A percentile compares a stretch with the other conserved stretches of the same genome.
These are phyloP conservation scores for Fraxinus nigra DNA, from an alignment of 305 asterid species.

Conservation along the genomic window DNA sequence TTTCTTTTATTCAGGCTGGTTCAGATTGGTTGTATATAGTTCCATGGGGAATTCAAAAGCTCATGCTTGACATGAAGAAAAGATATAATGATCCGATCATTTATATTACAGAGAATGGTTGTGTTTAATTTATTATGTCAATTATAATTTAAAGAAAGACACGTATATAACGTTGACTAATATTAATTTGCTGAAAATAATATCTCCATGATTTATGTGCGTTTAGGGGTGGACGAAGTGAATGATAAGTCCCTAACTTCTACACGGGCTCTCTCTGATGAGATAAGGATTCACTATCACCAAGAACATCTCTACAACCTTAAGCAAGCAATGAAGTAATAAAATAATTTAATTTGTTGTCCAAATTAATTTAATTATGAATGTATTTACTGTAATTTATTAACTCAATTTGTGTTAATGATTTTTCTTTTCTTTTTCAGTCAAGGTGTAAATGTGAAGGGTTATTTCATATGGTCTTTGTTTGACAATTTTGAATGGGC, in stretches of 20 bases:
- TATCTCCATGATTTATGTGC: neutral
- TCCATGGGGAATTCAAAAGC: neutral
- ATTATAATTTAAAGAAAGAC: no score
- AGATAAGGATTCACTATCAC: neutral
- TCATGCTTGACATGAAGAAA: neutral
- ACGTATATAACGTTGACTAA: neutral
- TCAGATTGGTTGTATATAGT: neutral
- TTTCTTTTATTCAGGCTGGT: neutral
- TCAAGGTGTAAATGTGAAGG: constrained; percentile 30
- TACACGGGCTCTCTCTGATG: neutral
- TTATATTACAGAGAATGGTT: neutral
- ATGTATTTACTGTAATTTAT: no score
- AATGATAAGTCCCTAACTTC: neutral
- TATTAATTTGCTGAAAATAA: neutral
- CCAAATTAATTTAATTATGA: neutral
- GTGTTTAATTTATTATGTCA: neutral
- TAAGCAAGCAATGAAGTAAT: neutral
- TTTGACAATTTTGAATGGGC: constrained; percentile 32
- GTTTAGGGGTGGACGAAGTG: neutral
- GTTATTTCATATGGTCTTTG: constrained; percentile 33
- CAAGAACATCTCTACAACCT: neutral
- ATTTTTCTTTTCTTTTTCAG: constrained; percentile 2
- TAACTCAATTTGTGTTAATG: neutral
- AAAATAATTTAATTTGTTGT: neutral
- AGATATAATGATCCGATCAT: neutral